Evolutionary conservation across 306 rosid genomes (phyloP), one percentile per base, ranked within the genome.

Genomic region (Dryas drummondii): DNA sequence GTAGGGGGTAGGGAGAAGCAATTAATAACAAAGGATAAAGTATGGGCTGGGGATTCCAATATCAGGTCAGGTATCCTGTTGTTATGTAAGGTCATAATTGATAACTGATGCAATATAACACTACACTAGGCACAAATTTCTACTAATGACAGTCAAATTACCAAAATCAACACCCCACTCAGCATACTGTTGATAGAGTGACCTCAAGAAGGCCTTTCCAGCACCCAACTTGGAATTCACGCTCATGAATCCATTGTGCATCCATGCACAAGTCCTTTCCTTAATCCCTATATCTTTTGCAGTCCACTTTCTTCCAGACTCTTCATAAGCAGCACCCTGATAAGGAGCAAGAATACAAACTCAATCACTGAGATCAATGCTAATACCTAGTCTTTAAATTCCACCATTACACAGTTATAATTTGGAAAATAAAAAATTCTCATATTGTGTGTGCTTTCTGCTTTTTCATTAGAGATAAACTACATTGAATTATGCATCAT

Each of bases 101-200:
- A 58, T 37, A 49, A 27, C 53, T 32, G 15, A 65, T 10, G 37
- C 52, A 41, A 56, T 15, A 37, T 55, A 60, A 81, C 51, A 19
- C 62, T 45, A 51, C 53, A 61, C 15, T 51, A 68, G 80, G 47
- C 70, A 78, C 22, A 46, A 70, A 73, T 71, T 61, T 76, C 72
- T 68, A 49, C 45, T 70, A n/a, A 78, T 47, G 58, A 76, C 53
- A 42, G 71, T 80, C 49, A 19, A 54, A 22, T 83, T 90, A 94
- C 99, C 97, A 58, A 92, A 76, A 86, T 92, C 97, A 88, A 94
- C 96, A 69, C 97, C 99, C 99, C 99, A 94, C 7, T 78, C 85
- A 49, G 96, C 93, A 86, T 90, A 92, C 84, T 94, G 99, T 67
- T 48, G 70, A 84, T 92, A 83, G 27, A 94, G 96, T 58, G 99